Conservation (phyloP, 768 basidiomycete genomes). For the Mrakia blollopis region DNA sequence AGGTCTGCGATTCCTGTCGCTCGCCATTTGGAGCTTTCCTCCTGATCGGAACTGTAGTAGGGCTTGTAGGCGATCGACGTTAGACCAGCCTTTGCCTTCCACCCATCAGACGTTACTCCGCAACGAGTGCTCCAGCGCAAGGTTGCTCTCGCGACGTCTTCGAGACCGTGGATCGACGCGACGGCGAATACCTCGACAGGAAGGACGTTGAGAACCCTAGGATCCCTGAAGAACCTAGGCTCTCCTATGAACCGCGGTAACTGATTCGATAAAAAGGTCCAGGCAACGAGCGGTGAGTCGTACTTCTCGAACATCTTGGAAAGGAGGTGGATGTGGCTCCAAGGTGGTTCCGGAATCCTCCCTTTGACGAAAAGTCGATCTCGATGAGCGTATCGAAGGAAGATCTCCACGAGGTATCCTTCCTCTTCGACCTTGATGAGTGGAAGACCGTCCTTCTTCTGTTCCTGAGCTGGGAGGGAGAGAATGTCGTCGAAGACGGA, state of each 20-base stretch:
- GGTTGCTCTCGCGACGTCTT: background rate
- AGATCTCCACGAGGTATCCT: background rate
- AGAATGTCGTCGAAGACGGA: background rate
- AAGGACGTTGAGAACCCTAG: background rate
- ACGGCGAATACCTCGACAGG: background rate
- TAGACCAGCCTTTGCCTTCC: too few species aligned
- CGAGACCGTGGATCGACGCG: background rate
- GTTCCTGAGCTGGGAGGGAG: background rate
- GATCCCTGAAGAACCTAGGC: background rate
- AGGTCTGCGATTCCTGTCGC: too few species aligned
- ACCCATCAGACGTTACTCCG: too few species aligned
- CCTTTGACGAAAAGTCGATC: background rate
- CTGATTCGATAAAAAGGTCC: background rate
- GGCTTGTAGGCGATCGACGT: too few species aligned
- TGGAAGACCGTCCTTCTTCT: background rate
- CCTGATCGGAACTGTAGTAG: too few species aligned
- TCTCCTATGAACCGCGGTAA: background rate
- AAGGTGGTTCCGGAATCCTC: background rate
- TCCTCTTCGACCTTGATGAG: background rate
- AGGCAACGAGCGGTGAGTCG: background rate
- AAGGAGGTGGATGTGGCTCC: background rate
- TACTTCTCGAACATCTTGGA: background rate
- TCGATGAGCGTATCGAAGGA: background rate
- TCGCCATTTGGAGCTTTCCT: too few species aligned
- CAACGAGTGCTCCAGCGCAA: background rate